Evolutionary conservation across 179 eudicot genomes (phyloP).

Genomic region (Monotropa hypopitys): DNA sequence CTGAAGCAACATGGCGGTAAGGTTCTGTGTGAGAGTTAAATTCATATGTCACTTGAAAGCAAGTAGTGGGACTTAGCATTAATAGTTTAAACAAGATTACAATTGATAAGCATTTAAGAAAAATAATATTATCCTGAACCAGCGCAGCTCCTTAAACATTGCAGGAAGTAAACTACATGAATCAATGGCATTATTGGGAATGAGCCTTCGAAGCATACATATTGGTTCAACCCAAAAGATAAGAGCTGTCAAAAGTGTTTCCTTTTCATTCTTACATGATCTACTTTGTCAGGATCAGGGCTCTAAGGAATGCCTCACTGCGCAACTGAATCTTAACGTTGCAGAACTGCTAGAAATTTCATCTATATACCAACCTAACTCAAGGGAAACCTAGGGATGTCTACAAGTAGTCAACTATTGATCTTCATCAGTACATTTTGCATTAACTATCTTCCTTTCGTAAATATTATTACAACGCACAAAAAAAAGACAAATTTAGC

Average conservation of each 20-base stretch:
- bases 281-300: not conserved
- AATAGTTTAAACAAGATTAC: not conserved
- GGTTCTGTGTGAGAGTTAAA: not conserved
- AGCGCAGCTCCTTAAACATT: not conserved
- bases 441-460: not conserved
- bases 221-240: not conserved
- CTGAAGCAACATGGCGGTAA: not conserved
- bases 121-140: not conserved
- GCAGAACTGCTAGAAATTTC: not conserved
- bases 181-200: not conserved
- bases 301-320: not conserved
- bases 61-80: not conserved
- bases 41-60: not conserved
- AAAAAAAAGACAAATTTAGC: not conserved
- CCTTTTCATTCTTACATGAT: not conserved
- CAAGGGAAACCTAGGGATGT: not conserved
- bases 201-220: not conserved
- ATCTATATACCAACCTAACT: not conserved
- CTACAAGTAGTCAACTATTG: not conserved
- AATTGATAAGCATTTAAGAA: not conserved
- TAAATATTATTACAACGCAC: not conserved
- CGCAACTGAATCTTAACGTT: not conserved
- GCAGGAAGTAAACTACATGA: not conserved
- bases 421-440: not conserved
- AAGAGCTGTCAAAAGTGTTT: not conserved